Evolutionary conservation across 306 rosid genomes (phyloP).

Genomic region (Prunus davidiana): DNA sequence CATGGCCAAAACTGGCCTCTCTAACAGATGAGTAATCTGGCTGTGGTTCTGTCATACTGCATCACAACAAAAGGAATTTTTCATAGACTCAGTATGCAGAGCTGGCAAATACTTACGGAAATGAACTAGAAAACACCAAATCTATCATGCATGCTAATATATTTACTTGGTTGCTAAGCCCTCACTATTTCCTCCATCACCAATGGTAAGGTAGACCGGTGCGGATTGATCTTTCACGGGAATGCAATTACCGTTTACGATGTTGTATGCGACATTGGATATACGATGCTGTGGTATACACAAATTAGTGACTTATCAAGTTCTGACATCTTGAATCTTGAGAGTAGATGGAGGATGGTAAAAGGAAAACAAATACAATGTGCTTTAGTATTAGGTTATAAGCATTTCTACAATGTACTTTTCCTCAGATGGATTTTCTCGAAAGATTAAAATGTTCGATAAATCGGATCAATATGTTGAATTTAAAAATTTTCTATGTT

Average conservation of each 20-base stretch:
- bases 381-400: neutral
- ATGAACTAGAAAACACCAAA: neutral
- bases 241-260: constrained; percentile 61
- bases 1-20: constrained; percentile 32
- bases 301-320: neutral
- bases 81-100: neutral
- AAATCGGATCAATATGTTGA: neutral
- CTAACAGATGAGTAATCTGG: constrained; percentile 24
- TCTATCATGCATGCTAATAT: neutral
- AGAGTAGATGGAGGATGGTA: neutral
- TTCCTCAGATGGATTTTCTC: neutral
- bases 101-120: neutral
- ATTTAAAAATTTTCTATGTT: neutral
- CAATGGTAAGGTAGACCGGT: constrained; percentile 84
- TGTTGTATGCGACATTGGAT: constrained; percentile 65
- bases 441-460: neutral
- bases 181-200: constrained; percentile 91
- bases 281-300: constrained; percentile 60
- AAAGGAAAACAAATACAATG: too few relatives aligned
- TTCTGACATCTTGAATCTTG: neutral
- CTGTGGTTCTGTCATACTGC: constrained; percentile 19
- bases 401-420: neutral
- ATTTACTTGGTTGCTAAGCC: constrained; percentile 83
- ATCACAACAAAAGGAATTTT: neutral
- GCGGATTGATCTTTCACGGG: constrained; percentile 74